A percentile compares a stretch with the other conserved stretches of the same genome.
These are phyloP conservation scores for Blastocystis sp. DNA, from an alignment of 352 stramenopile species.

Conservation along the genomic window DNA sequence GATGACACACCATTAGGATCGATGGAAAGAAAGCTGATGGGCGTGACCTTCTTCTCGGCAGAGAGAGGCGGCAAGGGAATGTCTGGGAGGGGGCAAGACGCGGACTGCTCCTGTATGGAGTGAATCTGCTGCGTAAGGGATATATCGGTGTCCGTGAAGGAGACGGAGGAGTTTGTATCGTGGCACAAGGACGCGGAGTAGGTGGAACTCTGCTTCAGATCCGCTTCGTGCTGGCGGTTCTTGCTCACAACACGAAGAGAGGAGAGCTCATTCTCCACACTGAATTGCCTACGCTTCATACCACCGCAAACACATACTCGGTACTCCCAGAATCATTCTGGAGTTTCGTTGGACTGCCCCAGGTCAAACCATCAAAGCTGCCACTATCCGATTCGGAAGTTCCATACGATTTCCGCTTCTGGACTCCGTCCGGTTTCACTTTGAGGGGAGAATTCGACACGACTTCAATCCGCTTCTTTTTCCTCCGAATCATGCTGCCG, in stretches of 20 bases:
- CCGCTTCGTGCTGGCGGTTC: conserved; percentile 32
- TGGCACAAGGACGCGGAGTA: not conserved
- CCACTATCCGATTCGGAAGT: conserved; percentile 17
- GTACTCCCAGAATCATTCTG: not conserved
- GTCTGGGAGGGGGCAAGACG: not conserved
- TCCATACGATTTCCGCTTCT: too few species aligned
- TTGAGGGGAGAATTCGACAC: not conserved
- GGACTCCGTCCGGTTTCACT: not conserved
- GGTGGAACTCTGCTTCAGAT: not conserved
- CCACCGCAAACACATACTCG: not conserved
- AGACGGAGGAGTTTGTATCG: conserved; percentile 43
- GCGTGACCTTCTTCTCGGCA: not conserved
- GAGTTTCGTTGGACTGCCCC: conserved; percentile 32
- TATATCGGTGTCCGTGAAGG: conserved; percentile 29
- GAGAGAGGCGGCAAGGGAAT: not conserved
- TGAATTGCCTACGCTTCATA: conserved; percentile 27
- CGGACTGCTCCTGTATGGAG: conserved; percentile 32
- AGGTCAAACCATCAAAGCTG: conserved; percentile 11
- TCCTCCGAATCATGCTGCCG: conserved; percentile 15
- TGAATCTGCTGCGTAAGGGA: conserved; percentile 59
- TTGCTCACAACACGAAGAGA: conserved; percentile 35
- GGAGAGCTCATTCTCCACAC: conserved; percentile 47
- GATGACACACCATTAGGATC: not conserved
- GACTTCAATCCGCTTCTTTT: conserved; percentile 26
- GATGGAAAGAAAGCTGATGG: not conserved